Conservation (phyloP, 192 early-diverging fungal species). For the Podochytrium sp. region DNA sequence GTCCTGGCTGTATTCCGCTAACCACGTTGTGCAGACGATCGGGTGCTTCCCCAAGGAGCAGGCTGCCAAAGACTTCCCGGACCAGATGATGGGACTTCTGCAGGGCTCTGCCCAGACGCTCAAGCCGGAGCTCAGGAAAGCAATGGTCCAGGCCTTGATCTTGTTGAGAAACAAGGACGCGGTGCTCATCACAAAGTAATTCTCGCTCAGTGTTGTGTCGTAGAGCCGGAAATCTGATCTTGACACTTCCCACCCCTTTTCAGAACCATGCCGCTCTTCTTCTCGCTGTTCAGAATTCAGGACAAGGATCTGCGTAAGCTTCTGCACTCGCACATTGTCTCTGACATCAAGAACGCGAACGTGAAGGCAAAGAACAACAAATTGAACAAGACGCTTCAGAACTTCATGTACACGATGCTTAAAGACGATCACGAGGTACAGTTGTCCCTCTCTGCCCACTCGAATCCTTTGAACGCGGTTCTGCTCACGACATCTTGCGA, state of each 20-base stretch:
- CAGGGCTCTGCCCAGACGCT: conserved; percentile 81
- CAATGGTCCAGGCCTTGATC: conserved; percentile 89
- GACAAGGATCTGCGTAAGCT: conserved; percentile 90
- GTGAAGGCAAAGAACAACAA: conserved; percentile 94
- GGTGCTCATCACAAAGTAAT: conserved; percentile 49
- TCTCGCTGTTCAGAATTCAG: conserved; percentile 90
- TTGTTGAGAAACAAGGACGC: conserved; percentile 86
- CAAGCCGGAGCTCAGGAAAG: conserved; percentile 78
- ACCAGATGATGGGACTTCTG: conserved; percentile 83
- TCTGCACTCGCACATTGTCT: conserved; percentile 93
- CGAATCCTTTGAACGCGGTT: too few relatives aligned
- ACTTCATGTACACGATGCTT: conserved; percentile 97
- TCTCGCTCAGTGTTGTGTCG: not conserved
- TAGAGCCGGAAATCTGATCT: not conserved
- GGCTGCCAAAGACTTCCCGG: conserved; percentile 72
- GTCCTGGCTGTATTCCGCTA: not conserved
- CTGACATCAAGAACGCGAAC: conserved; percentile 93
- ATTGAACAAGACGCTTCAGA: conserved; percentile 96
- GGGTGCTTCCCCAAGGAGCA: conserved; percentile 84
- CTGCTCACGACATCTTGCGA: too few relatives aligned
- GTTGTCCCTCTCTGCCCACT: too few relatives aligned
- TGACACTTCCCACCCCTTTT: not conserved
- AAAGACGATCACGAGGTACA: conserved; percentile 64
- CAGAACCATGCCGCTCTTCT: conserved; percentile 87
- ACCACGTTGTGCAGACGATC: conserved; percentile 55